Evolutionary conservation across 495 filamentous ascomycete species (phyloP), one percentile per base, ranked within the genome.

Genomic region (Aspergillus nanangensis): DNA sequence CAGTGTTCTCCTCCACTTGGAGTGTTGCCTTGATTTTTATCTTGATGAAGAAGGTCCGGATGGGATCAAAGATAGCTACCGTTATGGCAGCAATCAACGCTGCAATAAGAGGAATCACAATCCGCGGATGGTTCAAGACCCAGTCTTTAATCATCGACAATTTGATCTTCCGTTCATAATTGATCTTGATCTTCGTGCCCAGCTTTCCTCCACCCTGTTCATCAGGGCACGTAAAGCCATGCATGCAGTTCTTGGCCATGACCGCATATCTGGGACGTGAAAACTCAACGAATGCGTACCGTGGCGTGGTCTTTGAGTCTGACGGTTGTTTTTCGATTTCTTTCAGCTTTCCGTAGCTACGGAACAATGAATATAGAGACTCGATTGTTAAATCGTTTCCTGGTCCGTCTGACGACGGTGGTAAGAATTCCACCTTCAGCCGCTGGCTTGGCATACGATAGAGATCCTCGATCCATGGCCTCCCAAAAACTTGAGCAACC

Each of bases 401-500:
- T 36, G 82, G 65, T 2, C 62, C 73, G 2, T 87, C 87, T 0
- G 87, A 72, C 13, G 67, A 66, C n/a, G 75, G 61, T 2, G 88
- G 77, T 9, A 93, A 69, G 57, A 96, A 96, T 60, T 98, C 93
- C 27, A 96, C 81, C 47, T 76, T 83, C 32, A 98, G 48, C 34
- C 80, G 77, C 21, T 71, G 66, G 45, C 82, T 90, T 3, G 93
- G 93, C 18, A 88, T 82, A 8, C 91, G 82, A 52, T 86, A 85
- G 3, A 98, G 69, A 65, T 98, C 93, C 55, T 98, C 93, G 15
- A 97, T 72, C 93, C 93, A 98, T 0, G 93, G 93, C n/a, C 77
- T 77, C 9, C 93, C 93, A 14, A 77, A 65, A 8, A 98, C 94
- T 8, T 86, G 67, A 33, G 78, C 78, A 4, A 81, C 76, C 25